Percentiles rank a stretch among this genome's conserved stretches.
phyloP scores from a whole-genome alignment of 495 filamentous ascomycete species.

The Aspergillus biplanus region DNA sequence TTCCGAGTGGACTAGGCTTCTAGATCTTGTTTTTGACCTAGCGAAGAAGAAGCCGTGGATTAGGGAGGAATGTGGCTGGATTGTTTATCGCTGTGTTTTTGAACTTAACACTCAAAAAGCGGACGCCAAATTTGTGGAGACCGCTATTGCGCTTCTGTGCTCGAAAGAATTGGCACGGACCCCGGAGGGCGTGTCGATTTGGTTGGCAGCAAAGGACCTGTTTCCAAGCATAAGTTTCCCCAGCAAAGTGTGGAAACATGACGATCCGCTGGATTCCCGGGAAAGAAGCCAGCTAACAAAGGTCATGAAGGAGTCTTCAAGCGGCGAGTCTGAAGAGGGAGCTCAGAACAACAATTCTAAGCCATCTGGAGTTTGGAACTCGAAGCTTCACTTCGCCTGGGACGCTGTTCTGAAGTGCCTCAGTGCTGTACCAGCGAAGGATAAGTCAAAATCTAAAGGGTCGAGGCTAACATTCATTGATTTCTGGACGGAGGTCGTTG shows the following conservation, averaged over 20 bases:
- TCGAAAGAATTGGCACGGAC: slow-evolving; percentile 70
- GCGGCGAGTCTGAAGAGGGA: slow-evolving; percentile 50
- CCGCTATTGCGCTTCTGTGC: slow-evolving; percentile 62
- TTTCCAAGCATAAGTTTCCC: slow-evolving; percentile 69
- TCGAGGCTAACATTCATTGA: slow-evolving; percentile 61
- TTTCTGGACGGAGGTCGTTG: slow-evolving; percentile 90
- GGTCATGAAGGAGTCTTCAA: slow-evolving; percentile 77
- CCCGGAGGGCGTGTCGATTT: slow-evolving; percentile 86
- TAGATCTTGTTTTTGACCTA: slow-evolving; percentile 56
- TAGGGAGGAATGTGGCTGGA: slow-evolving; percentile 80
- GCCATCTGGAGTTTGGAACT: slow-evolving; percentile 75
- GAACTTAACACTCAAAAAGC: slow-evolving; percentile 44
- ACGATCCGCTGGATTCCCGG: slow-evolving; percentile 65
- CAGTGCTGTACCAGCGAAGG: slow-evolving; percentile 29
- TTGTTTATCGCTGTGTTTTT: slow-evolving; percentile 56
- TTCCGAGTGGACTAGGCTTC: slow-evolving; percentile 63
- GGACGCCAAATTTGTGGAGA: slow-evolving; percentile 53
- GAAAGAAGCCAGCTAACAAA: slow-evolving; percentile 67
- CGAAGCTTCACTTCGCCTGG: slow-evolving; percentile 89
- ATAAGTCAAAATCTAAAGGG: slow-evolving; percentile 34
- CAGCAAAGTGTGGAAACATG: slow-evolving; percentile 70
- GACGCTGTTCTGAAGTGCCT: slow-evolving; percentile 65
- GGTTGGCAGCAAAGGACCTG: slow-evolving; percentile 67
- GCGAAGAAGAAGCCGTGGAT: slow-evolving; percentile 80
- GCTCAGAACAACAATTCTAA: slow-evolving; percentile 45